Evolutionary conservation across 2,329 filamentous ascomycete genomes (phyloP).

Genomic region (Amesomyces nigricolor): DNA sequence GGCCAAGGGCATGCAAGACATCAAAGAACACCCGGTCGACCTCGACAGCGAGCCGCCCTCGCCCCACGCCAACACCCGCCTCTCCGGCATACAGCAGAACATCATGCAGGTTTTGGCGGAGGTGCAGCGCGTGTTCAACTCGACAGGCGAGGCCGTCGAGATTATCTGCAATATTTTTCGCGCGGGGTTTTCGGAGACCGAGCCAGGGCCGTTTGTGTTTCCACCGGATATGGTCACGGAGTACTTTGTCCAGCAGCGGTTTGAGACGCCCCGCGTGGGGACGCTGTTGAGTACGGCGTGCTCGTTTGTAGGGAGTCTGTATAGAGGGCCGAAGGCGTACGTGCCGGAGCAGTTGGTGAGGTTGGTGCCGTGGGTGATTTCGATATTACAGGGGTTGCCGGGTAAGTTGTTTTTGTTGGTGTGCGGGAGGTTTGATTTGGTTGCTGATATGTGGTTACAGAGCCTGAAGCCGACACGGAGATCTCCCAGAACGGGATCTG

Average conservation of each 20-base stretch:
- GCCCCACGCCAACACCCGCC: slow-evolving; percentile 20
- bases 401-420: slow-evolving; percentile 38
- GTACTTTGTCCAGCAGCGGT: slow-evolving; percentile 55
- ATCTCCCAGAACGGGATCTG: slow-evolving; percentile 69
- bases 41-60: slow-evolving; percentile 45
- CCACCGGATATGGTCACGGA: slow-evolving; percentile 59
- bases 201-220: slow-evolving; percentile 73
- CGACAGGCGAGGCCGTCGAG: slow-evolving; percentile 63
- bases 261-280: slow-evolving; percentile 61
- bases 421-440: background rate
- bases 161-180: slow-evolving; percentile 65
- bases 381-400: slow-evolving; percentile 56
- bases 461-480: slow-evolving; percentile 61
- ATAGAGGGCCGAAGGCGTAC: slow-evolving; percentile 38
- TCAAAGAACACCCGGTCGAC: slow-evolving; percentile 61
- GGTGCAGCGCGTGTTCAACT: slow-evolving; percentile 48
- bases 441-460: slow-evolving; percentile 28
- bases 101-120: slow-evolving; percentile 44
- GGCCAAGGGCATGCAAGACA: slow-evolving; percentile 65
- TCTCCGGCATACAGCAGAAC: slow-evolving; percentile 39
- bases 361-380: slow-evolving; percentile 57
- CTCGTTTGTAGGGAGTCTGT: slow-evolving; percentile 60
- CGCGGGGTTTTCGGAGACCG: slow-evolving; percentile 68
- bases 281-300: slow-evolving; percentile 66
- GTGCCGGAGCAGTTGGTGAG: slow-evolving; percentile 44